A percentile compares a stretch with the other conserved stretches of the same genome.
Conservation (phyloP, 2,329 filamentous ascomycete species). For the Colletotrichum destructivum region DNA sequence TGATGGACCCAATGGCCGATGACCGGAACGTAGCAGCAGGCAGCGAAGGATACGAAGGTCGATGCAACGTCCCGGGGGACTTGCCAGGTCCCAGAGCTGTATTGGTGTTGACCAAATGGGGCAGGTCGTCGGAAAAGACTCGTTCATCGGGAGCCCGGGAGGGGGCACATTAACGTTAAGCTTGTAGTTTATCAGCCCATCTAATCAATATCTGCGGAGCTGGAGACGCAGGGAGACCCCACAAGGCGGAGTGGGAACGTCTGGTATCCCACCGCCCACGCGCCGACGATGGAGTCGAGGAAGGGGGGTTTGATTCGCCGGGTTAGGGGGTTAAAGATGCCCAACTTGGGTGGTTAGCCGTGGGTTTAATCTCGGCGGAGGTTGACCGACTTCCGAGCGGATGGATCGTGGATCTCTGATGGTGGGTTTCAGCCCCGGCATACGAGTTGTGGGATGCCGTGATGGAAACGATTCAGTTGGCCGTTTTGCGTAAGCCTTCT, state of each 20-base stretch:
- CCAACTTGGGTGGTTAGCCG: too few relatives aligned
- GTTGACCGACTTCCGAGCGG: too few relatives aligned
- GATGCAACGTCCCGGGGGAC: constrained; percentile 12
- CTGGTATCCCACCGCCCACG: neutral
- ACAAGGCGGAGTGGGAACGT: neutral
- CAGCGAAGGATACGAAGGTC: neutral
- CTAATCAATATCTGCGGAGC: constrained; percentile 36
- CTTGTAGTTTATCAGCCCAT: constrained; percentile 34
- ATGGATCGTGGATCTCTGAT: too few relatives aligned
- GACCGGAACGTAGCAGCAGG: constrained; percentile 15
- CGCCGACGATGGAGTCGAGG: neutral
- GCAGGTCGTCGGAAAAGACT: constrained; percentile 29
- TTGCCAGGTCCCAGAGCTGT: constrained; percentile 13
- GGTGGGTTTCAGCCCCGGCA: too few relatives aligned
- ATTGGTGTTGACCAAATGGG: constrained; percentile 21
- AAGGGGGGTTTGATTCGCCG: too few relatives aligned
- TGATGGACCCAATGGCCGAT: constrained; percentile 15
- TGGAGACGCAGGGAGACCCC: neutral
- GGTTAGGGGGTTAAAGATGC: too few relatives aligned
- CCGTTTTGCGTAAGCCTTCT: too few relatives aligned
- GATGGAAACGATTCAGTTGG: too few relatives aligned
- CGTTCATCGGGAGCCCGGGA: neutral
- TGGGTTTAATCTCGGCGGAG: too few relatives aligned
- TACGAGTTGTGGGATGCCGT: too few relatives aligned
- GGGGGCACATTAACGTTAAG: too few relatives aligned